Conservation (phyloP, 2,329 filamentous ascomycete genomes). For the Orbilia quercus region DNA sequence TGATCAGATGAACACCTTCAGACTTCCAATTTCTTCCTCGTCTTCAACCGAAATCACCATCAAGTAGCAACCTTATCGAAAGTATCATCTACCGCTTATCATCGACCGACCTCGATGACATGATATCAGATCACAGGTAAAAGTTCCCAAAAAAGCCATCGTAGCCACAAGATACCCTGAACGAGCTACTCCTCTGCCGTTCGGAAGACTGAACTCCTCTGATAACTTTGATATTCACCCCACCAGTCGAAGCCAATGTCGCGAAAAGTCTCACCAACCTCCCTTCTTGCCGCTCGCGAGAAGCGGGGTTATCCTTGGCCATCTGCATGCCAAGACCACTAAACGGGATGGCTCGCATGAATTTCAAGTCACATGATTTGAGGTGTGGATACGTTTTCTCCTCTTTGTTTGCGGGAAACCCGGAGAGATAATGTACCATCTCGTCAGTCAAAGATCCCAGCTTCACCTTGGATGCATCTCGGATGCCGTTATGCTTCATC, state of each 20-base stretch:
- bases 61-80: background rate
- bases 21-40: no score
- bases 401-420: slow-evolving; percentile 28
- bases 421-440: slow-evolving; percentile 4
- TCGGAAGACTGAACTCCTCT: slow-evolving; percentile 4
- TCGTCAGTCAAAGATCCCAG: background rate
- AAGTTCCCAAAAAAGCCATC: slow-evolving; percentile 20
- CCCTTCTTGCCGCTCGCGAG: slow-evolving; percentile 38
- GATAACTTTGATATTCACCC: slow-evolving; percentile 41
- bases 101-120: slow-evolving; percentile 1
- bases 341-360: slow-evolving; percentile 57
- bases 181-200: slow-evolving; percentile 11
- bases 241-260: slow-evolving; percentile 20
- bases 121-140: slow-evolving; percentile 23
- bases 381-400: slow-evolving; percentile 42
- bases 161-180: slow-evolving; percentile 17
- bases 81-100: slow-evolving; percentile 8
- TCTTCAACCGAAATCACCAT: no score
- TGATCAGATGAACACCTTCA: no score
- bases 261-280: slow-evolving; percentile 43
- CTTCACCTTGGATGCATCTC: slow-evolving; percentile 1
- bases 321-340: slow-evolving; percentile 52
- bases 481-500: background rate
- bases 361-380: slow-evolving; percentile 55
- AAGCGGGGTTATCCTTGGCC: slow-evolving; percentile 41